These are phyloP conservation scores for Salvia hispanica DNA, from an alignment of 257 asterid genomes.

Conservation along the genomic window DNA sequence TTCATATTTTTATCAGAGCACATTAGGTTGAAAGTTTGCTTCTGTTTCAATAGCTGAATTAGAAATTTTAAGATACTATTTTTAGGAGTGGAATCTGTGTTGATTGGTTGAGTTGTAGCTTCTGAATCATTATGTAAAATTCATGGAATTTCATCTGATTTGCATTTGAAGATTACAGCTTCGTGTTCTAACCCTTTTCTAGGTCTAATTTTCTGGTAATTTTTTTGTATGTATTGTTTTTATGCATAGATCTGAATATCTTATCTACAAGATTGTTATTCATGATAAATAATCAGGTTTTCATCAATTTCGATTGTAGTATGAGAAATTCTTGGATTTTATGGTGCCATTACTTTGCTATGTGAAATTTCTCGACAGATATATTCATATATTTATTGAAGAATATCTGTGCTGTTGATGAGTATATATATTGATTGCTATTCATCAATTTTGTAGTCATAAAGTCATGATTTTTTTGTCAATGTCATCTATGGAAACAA, in stretches of 20 bases:
- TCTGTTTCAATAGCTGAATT: constrained; percentile 9
- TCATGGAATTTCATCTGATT: constrained; percentile 13
- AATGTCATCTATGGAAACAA: neutral
- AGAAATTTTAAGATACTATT: constrained; percentile 9
- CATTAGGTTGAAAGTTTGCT: constrained; percentile 31
- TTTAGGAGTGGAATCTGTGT: constrained; percentile 22
- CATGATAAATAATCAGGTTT: neutral
- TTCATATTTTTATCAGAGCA: constrained; percentile 16
- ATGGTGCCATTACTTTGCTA: constrained; percentile 22
- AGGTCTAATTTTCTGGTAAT: constrained; percentile 22
- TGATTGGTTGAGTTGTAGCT: constrained; percentile 25
- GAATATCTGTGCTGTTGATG: neutral
- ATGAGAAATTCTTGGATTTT: constrained; percentile 18
- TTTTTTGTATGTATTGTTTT: constrained; percentile 7
- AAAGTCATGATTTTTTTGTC: neutral
- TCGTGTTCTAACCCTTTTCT: constrained; percentile 26
- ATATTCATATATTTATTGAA: neutral
- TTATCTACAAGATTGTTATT: neutral
- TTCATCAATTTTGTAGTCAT: neutral
- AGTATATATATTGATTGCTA: neutral
- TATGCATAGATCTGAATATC: constrained; percentile 37
- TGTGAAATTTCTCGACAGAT: neutral
- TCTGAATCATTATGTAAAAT: constrained; percentile 17
- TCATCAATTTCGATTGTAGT: neutral
- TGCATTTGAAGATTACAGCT: constrained; percentile 17